A percentile compares a stretch with the other conserved stretches of the same genome.
These are phyloP conservation scores for Capsicum pubescens DNA, from an alignment of 257 asterid genomes.

Conservation along the genomic window DNA sequence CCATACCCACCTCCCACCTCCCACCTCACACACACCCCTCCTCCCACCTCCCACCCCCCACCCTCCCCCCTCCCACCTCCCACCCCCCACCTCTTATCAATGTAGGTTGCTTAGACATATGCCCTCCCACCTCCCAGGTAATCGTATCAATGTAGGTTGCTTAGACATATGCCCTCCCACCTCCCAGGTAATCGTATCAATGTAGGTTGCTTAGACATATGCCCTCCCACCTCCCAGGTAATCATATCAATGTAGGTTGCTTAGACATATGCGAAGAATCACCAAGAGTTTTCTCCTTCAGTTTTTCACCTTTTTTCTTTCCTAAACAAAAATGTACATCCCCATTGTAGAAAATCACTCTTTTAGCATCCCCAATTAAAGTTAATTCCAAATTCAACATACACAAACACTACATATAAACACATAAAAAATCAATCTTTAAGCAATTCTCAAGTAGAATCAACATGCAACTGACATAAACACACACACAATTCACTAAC, in stretches of 20 bases:
- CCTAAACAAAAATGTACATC: not conserved
- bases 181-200: too few relatives aligned
- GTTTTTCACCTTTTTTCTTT: not conserved
- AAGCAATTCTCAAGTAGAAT: not conserved
- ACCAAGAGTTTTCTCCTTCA: not conserved
- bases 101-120: too few relatives aligned
- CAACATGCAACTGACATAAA: not conserved
- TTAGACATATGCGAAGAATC: not conserved
- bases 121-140: too few relatives aligned
- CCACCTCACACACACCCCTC: too few relatives aligned
- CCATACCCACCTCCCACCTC: too few relatives aligned
- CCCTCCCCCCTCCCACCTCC: accelerated
- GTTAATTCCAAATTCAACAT: not conserved
- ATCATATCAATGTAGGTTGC: not conserved
- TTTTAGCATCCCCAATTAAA: not conserved
- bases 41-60: not conserved
- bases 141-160: too few relatives aligned
- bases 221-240: not conserved
- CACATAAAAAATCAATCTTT: not conserved
- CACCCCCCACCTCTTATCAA: too few relatives aligned
- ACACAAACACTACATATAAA: not conserved
- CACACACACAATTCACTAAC: not conserved
- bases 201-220: too few relatives aligned
- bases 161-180: too few relatives aligned
- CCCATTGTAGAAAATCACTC: not conserved